Conservation (phyloP, 768 basidiomycete genomes). For the Kockovaella imperatae region DNA sequence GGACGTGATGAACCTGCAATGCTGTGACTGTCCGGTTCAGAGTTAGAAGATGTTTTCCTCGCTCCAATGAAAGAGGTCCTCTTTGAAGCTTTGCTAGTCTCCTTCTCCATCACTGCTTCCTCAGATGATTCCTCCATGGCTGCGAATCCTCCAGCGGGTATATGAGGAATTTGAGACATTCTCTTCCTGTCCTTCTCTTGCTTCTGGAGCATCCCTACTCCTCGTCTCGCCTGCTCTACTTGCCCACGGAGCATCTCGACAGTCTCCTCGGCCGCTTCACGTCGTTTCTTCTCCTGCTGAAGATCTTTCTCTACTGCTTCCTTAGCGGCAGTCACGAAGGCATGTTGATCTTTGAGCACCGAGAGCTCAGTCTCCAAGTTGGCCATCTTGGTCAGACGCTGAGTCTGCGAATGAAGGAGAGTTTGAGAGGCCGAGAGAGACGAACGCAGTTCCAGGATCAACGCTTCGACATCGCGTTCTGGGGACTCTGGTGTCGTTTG, state of each 20-base stretch:
- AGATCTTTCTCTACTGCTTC: constrained; percentile 38
- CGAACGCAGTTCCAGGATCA: constrained; percentile 16
- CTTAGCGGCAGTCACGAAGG: constrained; percentile 37
- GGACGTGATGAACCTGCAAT: background rate
- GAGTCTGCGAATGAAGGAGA: constrained; percentile 19
- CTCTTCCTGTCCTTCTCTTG: constrained; percentile 38
- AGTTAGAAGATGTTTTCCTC: constrained; percentile 24
- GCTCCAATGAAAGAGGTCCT: background rate
- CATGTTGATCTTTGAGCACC: constrained; percentile 27
- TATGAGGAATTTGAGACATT: constrained; percentile 8
- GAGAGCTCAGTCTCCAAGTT: constrained; percentile 22
- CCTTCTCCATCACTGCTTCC: constrained; percentile 1
- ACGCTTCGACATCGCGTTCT: too few relatives aligned
- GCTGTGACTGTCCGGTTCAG: constrained; percentile 27
- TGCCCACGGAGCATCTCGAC: constrained; percentile 35
- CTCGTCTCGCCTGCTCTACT: constrained; percentile 39
- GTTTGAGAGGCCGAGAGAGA: constrained; percentile 27
- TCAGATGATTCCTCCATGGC: constrained; percentile 11
- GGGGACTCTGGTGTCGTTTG: too few relatives aligned
- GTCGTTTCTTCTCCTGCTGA: constrained; percentile 27
- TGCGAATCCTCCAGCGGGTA: constrained; percentile 4
- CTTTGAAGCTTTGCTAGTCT: background rate
- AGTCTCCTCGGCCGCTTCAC: constrained; percentile 41
- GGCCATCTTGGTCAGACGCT: constrained; percentile 13
- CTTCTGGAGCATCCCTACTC: constrained; percentile 36